A percentile compares a stretch with the other conserved stretches of the same genome.
Evolutionary conservation across 2,329 filamentous ascomycete species (phyloP).

Genomic region (Neofusicoccum kwambonambiense): DNA sequence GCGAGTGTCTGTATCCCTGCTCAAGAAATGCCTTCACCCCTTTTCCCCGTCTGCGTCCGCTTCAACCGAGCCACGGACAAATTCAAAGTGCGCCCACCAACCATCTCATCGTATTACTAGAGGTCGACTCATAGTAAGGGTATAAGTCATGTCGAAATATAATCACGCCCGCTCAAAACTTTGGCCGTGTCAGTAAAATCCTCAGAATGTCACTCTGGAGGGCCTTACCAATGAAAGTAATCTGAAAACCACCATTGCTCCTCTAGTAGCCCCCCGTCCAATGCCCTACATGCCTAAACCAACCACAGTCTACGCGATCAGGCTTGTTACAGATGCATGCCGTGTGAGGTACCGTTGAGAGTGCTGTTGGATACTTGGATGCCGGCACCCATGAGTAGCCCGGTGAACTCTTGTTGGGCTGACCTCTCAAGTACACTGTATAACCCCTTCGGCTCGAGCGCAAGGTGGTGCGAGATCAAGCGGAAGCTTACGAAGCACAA

Average conservation of each 20-base stretch:
- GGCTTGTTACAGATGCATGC: neutral
- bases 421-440: neutral
- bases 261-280: neutral
- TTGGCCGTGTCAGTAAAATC: neutral
- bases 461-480: neutral
- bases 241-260: neutral
- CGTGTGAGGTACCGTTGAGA: neutral
- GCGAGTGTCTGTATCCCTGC: neutral
- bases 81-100: neutral
- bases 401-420: neutral
- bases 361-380: neutral
- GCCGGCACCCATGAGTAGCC: neutral
- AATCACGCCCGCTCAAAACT: neutral
- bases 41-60: neutral
- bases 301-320: neutral
- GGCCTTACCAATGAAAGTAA: neutral
- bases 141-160: neutral
- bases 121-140: neutral
- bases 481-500: neutral
- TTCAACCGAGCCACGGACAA: neutral
- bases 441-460: constrained; percentile 4
- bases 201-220: too few species aligned
- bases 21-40: too few species aligned
- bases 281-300: too few species aligned
- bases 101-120: constrained; percentile 4